These are phyloP conservation scores for Phytophthora ohioensis DNA, from an alignment of 352 stramenopile species.

Conservation along the genomic window DNA sequence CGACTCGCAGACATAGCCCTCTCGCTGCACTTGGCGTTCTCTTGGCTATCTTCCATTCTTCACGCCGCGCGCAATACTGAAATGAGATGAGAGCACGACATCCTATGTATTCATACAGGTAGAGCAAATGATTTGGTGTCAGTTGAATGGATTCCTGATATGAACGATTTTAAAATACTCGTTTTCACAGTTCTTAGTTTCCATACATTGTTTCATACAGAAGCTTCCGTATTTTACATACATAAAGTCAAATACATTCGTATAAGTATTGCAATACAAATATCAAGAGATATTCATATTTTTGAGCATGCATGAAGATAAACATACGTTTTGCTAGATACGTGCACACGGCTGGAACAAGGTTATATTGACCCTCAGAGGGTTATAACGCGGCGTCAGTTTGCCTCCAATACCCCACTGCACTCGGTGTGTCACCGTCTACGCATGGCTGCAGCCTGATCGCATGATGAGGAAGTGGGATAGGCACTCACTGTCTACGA, in stretches of 20 bases:
- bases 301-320: too few species aligned
- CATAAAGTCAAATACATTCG: neutral
- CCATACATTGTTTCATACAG: neutral
- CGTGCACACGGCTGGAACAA: too few species aligned
- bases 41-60: neutral
- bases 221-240: neutral
- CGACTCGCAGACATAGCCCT: too few species aligned
- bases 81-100: neutral
- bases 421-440: too few species aligned
- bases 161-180: neutral
- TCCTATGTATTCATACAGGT: neutral
- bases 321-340: too few species aligned
- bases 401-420: too few species aligned
- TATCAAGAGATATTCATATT: neutral
- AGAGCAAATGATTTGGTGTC: neutral
- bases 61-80: neutral
- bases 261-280: neutral
- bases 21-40: too few species aligned
- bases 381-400: too few species aligned
- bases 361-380: too few species aligned
- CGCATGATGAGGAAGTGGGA: too few species aligned
- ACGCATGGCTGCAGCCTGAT: too few species aligned
- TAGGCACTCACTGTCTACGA: too few species aligned
- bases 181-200: neutral
- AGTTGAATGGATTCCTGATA: neutral